Conservation (phyloP, 805 yeast species). For the Metschnikowia lunata region DNA sequence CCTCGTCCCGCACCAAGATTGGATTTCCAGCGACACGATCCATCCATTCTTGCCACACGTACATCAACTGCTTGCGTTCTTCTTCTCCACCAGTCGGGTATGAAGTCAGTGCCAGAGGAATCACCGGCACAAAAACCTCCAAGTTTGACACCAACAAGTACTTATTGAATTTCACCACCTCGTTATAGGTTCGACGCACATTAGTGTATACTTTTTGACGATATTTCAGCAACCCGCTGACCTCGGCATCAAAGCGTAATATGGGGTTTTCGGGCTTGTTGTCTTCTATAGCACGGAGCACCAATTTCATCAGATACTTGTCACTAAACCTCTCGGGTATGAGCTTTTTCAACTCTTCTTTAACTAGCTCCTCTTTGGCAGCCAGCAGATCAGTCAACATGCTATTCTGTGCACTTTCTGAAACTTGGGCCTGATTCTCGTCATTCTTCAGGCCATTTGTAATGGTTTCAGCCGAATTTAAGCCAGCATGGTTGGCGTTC, state of each 20-base stretch:
- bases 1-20: constrained; percentile 80
- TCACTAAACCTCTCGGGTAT: constrained; percentile 49
- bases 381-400: background rate
- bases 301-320: constrained; percentile 44
- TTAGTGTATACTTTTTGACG: constrained; percentile 67
- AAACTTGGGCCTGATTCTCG: background rate
- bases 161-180: constrained; percentile 68
- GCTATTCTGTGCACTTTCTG: background rate
- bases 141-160: constrained; percentile 77
- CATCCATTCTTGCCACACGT: constrained; percentile 81
- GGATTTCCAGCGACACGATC: constrained; percentile 70
- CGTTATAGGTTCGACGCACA: constrained; percentile 75
- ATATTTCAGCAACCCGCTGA: constrained; percentile 63
- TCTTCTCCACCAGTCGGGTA: constrained; percentile 85
- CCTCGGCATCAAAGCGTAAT: constrained; percentile 56
- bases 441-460: background rate
- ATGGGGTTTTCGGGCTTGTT: constrained; percentile 75
- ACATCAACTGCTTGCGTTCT: constrained; percentile 54
- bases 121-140: constrained; percentile 88
- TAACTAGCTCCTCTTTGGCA: constrained; percentile 23
- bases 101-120: constrained; percentile 71
- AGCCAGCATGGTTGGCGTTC: background rate
- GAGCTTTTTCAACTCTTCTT: constrained; percentile 40
- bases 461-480: background rate
- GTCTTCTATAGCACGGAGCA: constrained; percentile 67